These are phyloP conservation scores for Wickerhamomyces pijperi DNA, from an alignment of 805 yeast genomes.

Conservation along the genomic window DNA sequence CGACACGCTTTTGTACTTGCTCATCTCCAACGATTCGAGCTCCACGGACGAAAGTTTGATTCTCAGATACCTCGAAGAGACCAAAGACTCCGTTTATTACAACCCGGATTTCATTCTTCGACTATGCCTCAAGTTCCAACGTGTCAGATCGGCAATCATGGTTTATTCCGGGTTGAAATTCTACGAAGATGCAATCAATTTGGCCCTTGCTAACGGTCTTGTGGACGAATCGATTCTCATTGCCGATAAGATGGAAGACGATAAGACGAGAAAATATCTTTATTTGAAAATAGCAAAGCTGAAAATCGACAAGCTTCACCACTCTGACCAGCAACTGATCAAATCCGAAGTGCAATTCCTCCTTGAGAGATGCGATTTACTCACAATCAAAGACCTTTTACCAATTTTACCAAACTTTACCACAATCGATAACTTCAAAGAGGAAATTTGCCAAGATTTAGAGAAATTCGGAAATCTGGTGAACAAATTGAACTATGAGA, in stretches of 20 bases:
- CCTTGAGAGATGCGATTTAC: constrained; percentile 32
- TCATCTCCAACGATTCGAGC: constrained; percentile 30
- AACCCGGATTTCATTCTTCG: constrained; percentile 71
- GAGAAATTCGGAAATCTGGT: constrained; percentile 62
- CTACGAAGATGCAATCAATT: constrained; percentile 69
- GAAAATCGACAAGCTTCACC: constrained; percentile 16
- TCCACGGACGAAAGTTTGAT: constrained; percentile 32
- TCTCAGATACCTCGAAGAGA: constrained; percentile 36
- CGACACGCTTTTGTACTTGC: constrained; percentile 58
- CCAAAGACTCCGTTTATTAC: constrained; percentile 30
- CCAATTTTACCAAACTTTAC: constrained; percentile 80
- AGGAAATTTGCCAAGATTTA: constrained; percentile 71
- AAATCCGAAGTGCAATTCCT: constrained; percentile 23
- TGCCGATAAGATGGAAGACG: constrained; percentile 45
- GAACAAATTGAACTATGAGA: constrained; percentile 56
- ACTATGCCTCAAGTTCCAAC: constrained; percentile 50
- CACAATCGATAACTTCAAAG: constrained; percentile 72
- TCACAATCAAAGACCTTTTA: constrained; percentile 70
- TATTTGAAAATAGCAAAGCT: constrained; percentile 53
- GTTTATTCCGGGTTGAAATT: constrained; percentile 59
- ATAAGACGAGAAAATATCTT: constrained; percentile 48
- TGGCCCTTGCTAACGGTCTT: constrained; percentile 56
- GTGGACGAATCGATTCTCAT: constrained; percentile 46
- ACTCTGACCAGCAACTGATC: constrained; percentile 19
- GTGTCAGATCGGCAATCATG: constrained; percentile 55